Base-by-base conservation (phyloP, 495 filamentous ascomycete species). In the Penicillium longicatenatum region DNA sequence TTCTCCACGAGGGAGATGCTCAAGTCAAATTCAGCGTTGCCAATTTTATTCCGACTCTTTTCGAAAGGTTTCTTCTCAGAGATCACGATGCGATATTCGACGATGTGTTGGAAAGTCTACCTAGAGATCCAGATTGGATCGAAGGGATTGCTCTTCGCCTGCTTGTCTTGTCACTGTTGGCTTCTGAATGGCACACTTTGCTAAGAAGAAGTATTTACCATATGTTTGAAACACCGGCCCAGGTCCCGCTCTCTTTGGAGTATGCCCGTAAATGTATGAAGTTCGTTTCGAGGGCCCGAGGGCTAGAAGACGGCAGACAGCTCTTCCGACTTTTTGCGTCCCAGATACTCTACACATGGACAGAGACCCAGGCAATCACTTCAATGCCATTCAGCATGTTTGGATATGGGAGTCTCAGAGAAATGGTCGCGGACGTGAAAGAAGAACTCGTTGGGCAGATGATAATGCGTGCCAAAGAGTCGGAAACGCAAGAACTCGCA, bases 291-390 rank as follows among this genome's bases (percentile, higher is more conserved):
- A 74, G 69, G 42, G 74, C 81, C 6, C 78, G 96, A 37, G 77
- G 82, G 3, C 81, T 97, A 33, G 65, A 75, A 33, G 78, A 82
- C 39, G 77, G 89, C 1, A 82, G 80, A 62, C 80, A 86, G 41
- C 69, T 99, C 4, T 97, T 98, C 68, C 81, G 78, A n/a, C 79
- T 98, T 4, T 98, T 97, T 65, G 86, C 89, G 17, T 86, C 92
- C 21, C 95, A 99, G 69, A 80, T 98, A n/a, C 77, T 98, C 5
- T 96, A 90, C 68, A 96, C 92, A 0, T 98, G 94, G 95, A 83
- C 92, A 3, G 83, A 89, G 56, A 69, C 72, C 2, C 81, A 87
- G 49, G 72, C 79, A 24, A 71, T 96, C 11, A 74, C 77, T 1
- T 78, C 82, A 3, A 88, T 97, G 52, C 92, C 94, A 9, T 97